These are phyloP conservation scores for Sechiopsis laciniata DNA, from an alignment of 306 rosid genomes.

Conservation along the genomic window DNA sequence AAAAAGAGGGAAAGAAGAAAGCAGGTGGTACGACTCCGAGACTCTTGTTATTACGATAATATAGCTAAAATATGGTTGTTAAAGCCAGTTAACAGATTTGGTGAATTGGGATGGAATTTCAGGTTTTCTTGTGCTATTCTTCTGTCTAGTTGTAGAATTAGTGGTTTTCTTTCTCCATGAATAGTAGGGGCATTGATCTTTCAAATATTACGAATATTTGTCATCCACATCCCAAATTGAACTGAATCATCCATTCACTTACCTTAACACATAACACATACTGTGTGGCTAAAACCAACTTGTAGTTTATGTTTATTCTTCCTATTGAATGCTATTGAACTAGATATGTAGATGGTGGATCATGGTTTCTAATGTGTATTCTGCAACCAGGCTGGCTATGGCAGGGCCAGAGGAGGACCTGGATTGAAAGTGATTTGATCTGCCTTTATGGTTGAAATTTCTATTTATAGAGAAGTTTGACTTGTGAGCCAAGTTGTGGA, in stretches of 20 bases:
- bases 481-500: background rate
- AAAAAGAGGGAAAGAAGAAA: background rate
- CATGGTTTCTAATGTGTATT: background rate
- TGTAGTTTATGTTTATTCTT: background rate
- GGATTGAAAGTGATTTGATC: slow-evolving; percentile 11
- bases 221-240: slow-evolving; percentile 16
- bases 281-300: background rate
- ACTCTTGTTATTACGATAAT: slow-evolving; percentile 45
- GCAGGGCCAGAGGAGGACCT: slow-evolving; percentile 3
- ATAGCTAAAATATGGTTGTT: slow-evolving; percentile 39
- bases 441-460: background rate
- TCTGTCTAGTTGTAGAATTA: slow-evolving; percentile 49
- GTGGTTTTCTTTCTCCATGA: slow-evolving; percentile 38
- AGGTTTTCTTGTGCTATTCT: slow-evolving; percentile 61
- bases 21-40: slow-evolving; percentile 36
- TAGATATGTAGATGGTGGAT: background rate
- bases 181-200: slow-evolving; percentile 47
- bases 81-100: slow-evolving; percentile 50
- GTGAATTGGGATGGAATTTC: slow-evolving; percentile 57
- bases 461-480: slow-evolving; percentile 7
- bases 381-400: slow-evolving; percentile 11
- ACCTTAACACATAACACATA: background rate
- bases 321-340: slow-evolving; percentile 11
- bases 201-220: slow-evolving; percentile 31
- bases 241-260: slow-evolving; percentile 4